Conservation (phyloP, 768 basidiomycete genomes). For the Coprinopsis cinerea region DNA sequence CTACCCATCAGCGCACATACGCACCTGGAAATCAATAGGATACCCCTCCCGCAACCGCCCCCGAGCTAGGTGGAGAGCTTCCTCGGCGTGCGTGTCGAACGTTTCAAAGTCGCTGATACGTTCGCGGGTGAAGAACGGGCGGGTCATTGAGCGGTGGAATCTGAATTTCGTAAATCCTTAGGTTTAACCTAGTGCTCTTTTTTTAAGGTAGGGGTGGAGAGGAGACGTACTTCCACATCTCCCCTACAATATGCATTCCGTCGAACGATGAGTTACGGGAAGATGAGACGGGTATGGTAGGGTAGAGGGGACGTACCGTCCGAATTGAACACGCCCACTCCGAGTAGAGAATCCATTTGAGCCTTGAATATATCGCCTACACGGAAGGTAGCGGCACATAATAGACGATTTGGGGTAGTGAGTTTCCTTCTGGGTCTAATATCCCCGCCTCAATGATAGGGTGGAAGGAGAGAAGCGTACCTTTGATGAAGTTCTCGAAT, state of each 20-base stretch:
- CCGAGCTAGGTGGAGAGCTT: conserved; percentile 39
- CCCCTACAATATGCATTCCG: conserved; percentile 30
- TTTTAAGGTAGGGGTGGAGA: neutral
- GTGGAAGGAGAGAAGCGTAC: conserved; percentile 14
- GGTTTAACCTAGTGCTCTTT: neutral
- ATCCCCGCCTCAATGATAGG: neutral
- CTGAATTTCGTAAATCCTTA: conserved; percentile 16
- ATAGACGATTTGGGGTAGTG: no score
- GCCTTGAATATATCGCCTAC: conserved; percentile 24
- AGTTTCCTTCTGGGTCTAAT: conserved; percentile 16
- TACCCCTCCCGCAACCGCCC: conserved; percentile 34
- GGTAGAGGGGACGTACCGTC: conserved; percentile 36
- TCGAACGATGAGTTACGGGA: neutral
- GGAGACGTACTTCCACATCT: conserved; percentile 64
- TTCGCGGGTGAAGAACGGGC: conserved; percentile 65
- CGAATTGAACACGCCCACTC: conserved; percentile 54
- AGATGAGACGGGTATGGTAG: neutral
- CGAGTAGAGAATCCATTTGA: conserved; percentile 35
- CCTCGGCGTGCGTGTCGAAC: conserved; percentile 49
- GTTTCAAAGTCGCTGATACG: conserved; percentile 57
- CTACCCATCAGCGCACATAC: no score
- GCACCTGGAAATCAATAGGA: conserved; percentile 57
- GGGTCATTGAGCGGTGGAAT: conserved; percentile 61
- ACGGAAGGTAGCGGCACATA: no score
- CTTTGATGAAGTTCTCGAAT: conserved; percentile 43